Conservation (phyloP, 106 monocot species). For the Dioscorea zingiberensis region DNA sequence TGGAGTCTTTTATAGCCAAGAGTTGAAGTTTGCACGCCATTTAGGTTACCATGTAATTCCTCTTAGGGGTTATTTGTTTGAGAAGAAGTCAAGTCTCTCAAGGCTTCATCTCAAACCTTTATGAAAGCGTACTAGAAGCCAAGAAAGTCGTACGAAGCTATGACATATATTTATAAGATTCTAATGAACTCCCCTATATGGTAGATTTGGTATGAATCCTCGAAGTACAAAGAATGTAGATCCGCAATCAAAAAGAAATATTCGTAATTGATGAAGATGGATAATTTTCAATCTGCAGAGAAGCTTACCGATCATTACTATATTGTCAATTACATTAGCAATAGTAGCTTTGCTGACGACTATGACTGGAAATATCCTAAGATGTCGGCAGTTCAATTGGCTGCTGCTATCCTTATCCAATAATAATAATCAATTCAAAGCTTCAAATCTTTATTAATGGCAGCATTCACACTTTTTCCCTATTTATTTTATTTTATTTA, state of each 20-base stretch:
- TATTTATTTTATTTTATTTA: too few relatives aligned
- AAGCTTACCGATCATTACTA: conserved; percentile 11
- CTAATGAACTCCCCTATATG: conserved; percentile 17
- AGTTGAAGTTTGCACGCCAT: conserved; percentile 13
- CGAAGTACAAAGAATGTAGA: conserved; percentile 6
- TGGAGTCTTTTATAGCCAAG: conserved; percentile 17
- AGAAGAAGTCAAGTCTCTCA: conserved; percentile 6
- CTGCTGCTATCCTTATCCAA: too few relatives aligned
- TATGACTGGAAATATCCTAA: too few relatives aligned
- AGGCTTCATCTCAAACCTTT: conserved; percentile 1
- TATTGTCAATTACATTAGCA: conserved; percentile 7
- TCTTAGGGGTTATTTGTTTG: conserved; percentile 19
- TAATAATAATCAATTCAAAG: too few relatives aligned
- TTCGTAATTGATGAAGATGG: neutral
- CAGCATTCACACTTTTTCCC: too few relatives aligned
- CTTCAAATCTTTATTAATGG: too few relatives aligned
- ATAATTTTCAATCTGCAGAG: neutral
- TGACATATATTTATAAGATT: conserved; percentile 20
- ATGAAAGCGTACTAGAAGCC: conserved; percentile 7
- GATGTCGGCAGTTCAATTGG: too few relatives aligned
- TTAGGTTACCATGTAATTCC: conserved; percentile 12
- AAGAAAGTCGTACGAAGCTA: conserved; percentile 8
- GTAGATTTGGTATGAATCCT: conserved; percentile 22
- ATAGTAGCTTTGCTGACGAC: neutral
- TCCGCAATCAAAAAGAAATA: conserved; percentile 10